Evolutionary conservation across 306 rosid species (phyloP), one percentile per base, ranked within the genome.

Genomic region (Comarum palustre): DNA sequence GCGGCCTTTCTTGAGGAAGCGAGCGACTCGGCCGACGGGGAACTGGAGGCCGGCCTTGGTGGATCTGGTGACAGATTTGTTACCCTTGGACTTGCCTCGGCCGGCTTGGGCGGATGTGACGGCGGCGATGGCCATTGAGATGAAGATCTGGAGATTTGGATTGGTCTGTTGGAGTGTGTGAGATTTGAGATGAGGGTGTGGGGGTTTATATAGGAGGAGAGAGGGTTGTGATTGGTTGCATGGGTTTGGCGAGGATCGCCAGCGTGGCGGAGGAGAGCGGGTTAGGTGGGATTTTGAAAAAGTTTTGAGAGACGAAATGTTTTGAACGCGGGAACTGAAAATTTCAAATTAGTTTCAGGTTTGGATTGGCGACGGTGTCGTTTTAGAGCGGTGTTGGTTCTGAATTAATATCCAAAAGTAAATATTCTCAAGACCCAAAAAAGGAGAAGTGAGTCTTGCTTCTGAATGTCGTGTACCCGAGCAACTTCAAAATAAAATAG

Each of bases 31-130:
- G 8, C 97, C 92, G 1, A 92, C 96, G 0, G 97, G 97, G 27
- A 92, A 92, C 19, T 92, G 97, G 1, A 92, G 97, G 7, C 97
- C 97, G 3, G 97, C 97, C 66, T 92, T 92, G 36, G 57, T 39
- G 29, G 97, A 92, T 17, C 87, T 81, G 3, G 96, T 78, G 9
- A 50, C 5, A 24, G 97, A 55, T 39, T 89, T 92, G 55, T 84
- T 2, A 3, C 77, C 59, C 60, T 75, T 86, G 0, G 87, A 20
- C 36, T 80, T 89, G n/a, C 97, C 97, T 47, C 92, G 77, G 66
- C 96, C 90, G 16, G 74, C 20, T 77, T 78, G 79, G 14, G 59
- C 75, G 2, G 72, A 42, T 0, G 77, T 57, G 8, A 74, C 79
- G 0, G 73, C 78, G 1, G 76, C 77, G 1, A 83, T 74, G 59